phyloP scores from a whole-genome alignment of 1,139 yeast species.

The Komagataea norvegica region DNA sequence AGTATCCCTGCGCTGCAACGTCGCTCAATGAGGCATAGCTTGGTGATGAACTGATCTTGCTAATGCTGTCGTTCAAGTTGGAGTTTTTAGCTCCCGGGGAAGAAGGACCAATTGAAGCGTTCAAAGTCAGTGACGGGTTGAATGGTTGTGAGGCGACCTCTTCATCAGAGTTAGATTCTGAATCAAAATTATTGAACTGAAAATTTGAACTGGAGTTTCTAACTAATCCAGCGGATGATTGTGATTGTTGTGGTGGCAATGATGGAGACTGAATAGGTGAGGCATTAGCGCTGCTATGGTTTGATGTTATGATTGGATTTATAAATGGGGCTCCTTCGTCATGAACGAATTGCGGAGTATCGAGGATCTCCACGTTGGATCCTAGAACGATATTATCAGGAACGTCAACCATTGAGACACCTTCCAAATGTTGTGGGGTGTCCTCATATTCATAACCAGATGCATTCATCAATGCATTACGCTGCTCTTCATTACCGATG shows the following conservation, averaged over 20 bases:
- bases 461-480: conserved; percentile 24
- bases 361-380: conserved; percentile 19
- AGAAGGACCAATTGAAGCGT: conserved; percentile 3
- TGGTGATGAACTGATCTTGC: conserved; percentile 24
- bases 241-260: conserved; percentile 1
- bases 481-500: conserved; percentile 42
- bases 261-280: not conserved
- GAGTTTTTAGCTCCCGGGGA: conserved; percentile 7
- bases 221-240: not conserved
- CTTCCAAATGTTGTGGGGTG: conserved; percentile 24
- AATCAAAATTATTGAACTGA: conserved; percentile 21
- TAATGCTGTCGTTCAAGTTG: conserved; percentile 13
- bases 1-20: conserved; percentile 44
- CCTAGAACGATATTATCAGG: conserved; percentile 33
- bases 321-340: conserved; percentile 2
- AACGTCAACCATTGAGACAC: conserved; percentile 37
- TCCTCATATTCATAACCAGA: conserved; percentile 21
- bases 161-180: conserved; percentile 22
- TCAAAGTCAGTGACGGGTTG: conserved; percentile 7
- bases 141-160: conserved; percentile 14
- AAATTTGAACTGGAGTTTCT: conserved; percentile 10
- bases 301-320: conserved; percentile 4
- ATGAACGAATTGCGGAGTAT: conserved; percentile 10
- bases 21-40: conserved; percentile 40
- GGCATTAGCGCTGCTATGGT: not conserved